Base-by-base conservation (phyloP, 225 moss, liverwort and hornwort species). In the Rhytidiadelphus loreus region DNA sequence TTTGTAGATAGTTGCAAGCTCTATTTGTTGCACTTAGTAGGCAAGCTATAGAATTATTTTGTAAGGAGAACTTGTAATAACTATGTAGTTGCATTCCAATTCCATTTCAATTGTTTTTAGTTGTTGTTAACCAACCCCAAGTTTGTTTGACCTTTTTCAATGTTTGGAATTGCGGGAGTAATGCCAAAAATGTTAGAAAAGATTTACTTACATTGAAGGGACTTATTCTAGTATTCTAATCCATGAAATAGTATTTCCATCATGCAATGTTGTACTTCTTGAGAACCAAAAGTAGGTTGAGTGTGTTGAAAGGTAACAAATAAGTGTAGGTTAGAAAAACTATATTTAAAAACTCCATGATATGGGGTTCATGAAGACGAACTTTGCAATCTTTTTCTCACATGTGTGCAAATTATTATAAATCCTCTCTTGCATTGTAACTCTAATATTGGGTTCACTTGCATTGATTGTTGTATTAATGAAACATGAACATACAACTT, bases 141-240 rank as follows among this genome's bases (percentile, higher is more conserved):
- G 7, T 56, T 37, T 55, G 15, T 33, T 6, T 24, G 13, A 25
- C 4, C 4, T 16, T 73, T 46, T 46, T 46, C 6, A 73, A 70
- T 15, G 6, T 33, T 1, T 8, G 13, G 32, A 33, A 22, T 50
- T 7, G 32, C 1, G 0, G 3, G 0, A 13, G 8, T 33, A 12
- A 20, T 50, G 32, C 19, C 16, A 37, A 9, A 55, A 55, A 10
- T 4, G 25, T n/a, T 16, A 37, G 15, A n/a, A 37, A 4, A 16
- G 16, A 35, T 25, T 55, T 2, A 11, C n/a, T 16, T 55, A n/a
- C 25, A 55, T 72, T 28, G 28, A 15, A 55, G 6, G 6, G 37
- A 37, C 3, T 77, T 24, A 4, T 37, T 55, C 3, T 77, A 55
- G n/a, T 37, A 77, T 37, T 53, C 6, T 9, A 53, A 77, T 52